Conservation (phyloP, 208 protist species). For the Crithidia sp. region DNA sequence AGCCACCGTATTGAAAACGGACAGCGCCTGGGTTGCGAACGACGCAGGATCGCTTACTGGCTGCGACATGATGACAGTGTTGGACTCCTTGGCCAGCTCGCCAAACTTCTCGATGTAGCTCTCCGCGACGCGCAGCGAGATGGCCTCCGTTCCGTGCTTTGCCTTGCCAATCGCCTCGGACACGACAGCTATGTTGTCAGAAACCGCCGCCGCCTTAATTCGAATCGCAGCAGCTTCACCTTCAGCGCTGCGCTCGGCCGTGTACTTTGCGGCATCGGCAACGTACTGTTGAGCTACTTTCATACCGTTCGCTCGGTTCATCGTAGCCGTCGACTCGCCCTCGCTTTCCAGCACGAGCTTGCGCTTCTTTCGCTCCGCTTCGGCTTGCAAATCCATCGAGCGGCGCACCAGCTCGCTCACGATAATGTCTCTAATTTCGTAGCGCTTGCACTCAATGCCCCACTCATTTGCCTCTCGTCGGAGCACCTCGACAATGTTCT, state of each 20-base stretch:
- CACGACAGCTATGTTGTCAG: slow-evolving; percentile 71
- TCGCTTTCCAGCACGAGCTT: slow-evolving; percentile 95
- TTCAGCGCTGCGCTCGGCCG: slow-evolving; percentile 40
- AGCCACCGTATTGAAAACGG: slow-evolving; percentile 76
- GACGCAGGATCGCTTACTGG: slow-evolving; percentile 86
- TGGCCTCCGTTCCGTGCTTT: slow-evolving; percentile 62
- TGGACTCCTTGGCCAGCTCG: slow-evolving; percentile 90
- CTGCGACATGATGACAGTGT: slow-evolving; percentile 95
- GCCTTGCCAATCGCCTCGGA: slow-evolving; percentile 50
- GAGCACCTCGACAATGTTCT: slow-evolving; percentile 91
- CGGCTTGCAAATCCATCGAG: slow-evolving; percentile 97
- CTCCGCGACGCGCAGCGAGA: slow-evolving; percentile 89
- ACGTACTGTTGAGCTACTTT: slow-evolving; percentile 78
- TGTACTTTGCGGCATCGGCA: slow-evolving; percentile 91
- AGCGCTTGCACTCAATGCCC: slow-evolving; percentile 96
- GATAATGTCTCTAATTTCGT: slow-evolving; percentile 97
- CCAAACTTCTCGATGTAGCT: slow-evolving; percentile 93
- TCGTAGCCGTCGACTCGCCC: slow-evolving; percentile 83
- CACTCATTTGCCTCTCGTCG: slow-evolving; percentile 92
- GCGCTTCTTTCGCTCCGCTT: slow-evolving; percentile 95
- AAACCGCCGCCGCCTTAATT: slow-evolving; percentile 60
- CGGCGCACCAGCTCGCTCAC: slow-evolving; percentile 93
- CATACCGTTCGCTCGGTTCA: slow-evolving; percentile 93
- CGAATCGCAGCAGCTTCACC: slow-evolving; percentile 51
- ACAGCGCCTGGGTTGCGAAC: slow-evolving; percentile 94